These are phyloP conservation scores for Neofusicoccum umdonicola DNA, from an alignment of 2,329 filamentous ascomycete genomes.

Conservation along the genomic window DNA sequence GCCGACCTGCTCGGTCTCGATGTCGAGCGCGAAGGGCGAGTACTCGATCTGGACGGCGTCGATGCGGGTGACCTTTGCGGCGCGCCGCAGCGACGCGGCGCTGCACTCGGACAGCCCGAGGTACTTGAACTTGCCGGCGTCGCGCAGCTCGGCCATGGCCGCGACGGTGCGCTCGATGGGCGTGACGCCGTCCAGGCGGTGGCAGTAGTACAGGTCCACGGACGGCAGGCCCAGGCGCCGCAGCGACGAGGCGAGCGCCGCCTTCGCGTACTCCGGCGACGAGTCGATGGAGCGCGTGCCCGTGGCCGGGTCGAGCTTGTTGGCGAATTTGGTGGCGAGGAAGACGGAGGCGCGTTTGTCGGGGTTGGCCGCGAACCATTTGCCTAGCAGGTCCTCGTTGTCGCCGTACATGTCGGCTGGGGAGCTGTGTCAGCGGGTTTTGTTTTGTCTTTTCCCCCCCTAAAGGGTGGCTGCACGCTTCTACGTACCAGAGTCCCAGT, in stretches of 20 bases:
- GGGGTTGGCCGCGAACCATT: constrained; percentile 31
- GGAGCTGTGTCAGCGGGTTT: constrained; percentile 40
- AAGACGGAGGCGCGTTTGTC: constrained; percentile 18
- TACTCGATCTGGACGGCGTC: constrained; percentile 53
- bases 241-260: constrained; percentile 41
- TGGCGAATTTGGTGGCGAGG: constrained; percentile 55
- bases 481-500: constrained; percentile 47
- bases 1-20: constrained; percentile 37
- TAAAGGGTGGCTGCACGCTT: too few species aligned
- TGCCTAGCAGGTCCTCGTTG: constrained; percentile 34
- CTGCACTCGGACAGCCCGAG: constrained; percentile 50
- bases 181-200: constrained; percentile 44
- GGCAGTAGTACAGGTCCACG: constrained; percentile 47
- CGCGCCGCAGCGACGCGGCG: constrained; percentile 48
- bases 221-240: constrained; percentile 37
- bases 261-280: constrained; percentile 40
- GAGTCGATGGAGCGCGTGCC: constrained; percentile 36
- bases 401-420: constrained; percentile 32
- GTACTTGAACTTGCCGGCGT: constrained; percentile 49
- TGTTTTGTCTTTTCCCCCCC: too few species aligned
- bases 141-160: constrained; percentile 44
- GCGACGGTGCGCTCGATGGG: constrained; percentile 50
- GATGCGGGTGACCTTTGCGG: constrained; percentile 48
- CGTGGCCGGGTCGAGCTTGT: constrained; percentile 33
- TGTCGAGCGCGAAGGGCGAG: constrained; percentile 48